Conservation (phyloP, 2,329 filamentous ascomycete species). For the Alternaria brassicae region DNA sequence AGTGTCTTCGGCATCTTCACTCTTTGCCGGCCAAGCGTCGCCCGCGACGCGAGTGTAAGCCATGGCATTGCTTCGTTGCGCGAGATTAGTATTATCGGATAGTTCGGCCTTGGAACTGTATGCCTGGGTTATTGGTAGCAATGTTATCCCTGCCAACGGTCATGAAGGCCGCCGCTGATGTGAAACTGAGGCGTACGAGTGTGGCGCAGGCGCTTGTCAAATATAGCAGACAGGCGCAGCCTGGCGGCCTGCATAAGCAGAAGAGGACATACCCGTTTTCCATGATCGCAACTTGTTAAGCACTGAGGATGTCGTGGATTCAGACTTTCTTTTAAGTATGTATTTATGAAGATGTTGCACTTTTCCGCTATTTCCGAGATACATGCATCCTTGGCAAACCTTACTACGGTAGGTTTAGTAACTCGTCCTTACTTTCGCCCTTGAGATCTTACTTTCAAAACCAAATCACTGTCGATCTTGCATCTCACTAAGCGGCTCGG, state of each 20-base stretch:
- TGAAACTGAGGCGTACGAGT: constrained; percentile 12
- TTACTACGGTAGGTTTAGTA: not conserved
- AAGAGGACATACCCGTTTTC: not conserved
- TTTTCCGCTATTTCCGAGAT: not conserved
- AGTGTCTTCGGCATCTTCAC: not conserved
- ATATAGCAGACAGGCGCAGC: not conserved
- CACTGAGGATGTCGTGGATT: not conserved
- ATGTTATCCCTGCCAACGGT: not conserved
- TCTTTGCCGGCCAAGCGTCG: not conserved
- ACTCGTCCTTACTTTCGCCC: not conserved
- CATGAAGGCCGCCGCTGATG: not conserved
- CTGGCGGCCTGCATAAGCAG: not conserved
- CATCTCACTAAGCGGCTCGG: not conserved
- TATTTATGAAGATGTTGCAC: not conserved
- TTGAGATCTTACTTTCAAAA: not conserved
- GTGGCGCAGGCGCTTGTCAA: constrained; percentile 12
- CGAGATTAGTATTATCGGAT: not conserved
- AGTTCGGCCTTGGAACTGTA: not conserved
- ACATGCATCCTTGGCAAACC: not conserved
- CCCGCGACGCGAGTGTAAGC: not conserved
- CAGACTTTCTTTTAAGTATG: not conserved
- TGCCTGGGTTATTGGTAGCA: not conserved
- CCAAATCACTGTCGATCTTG: not conserved
- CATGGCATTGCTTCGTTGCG: not conserved
- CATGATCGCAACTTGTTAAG: not conserved